A percentile compares a stretch with the other conserved stretches of the same genome.
These are phyloP conservation scores for Gnetum montanum DNA, from an alignment of 75 land plant genomes.

Conservation along the genomic window DNA sequence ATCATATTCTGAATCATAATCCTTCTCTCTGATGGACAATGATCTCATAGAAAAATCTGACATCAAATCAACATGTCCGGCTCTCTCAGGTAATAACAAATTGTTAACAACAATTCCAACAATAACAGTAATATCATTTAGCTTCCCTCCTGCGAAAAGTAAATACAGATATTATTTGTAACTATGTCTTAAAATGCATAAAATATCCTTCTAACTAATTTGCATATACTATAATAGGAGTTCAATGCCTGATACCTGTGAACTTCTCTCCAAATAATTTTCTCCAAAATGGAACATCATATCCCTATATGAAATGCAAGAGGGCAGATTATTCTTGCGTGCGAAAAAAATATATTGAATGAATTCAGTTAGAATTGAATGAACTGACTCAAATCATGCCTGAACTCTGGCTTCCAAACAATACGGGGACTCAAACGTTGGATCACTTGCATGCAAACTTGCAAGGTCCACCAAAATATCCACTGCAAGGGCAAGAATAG, in stretches of 20 bases:
- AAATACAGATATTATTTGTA: too few relatives aligned
- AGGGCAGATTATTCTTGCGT: too few relatives aligned
- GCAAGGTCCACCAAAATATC: conserved; percentile 74
- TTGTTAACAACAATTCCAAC: conserved; percentile 47
- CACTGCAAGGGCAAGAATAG: conserved; percentile 37
- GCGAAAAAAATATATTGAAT: too few relatives aligned
- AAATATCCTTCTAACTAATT: too few relatives aligned
- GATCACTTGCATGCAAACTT: conserved; percentile 58
- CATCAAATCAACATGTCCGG: not conserved
- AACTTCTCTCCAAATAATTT: conserved; percentile 74
- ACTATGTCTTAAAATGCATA: too few relatives aligned
- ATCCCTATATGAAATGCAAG: conserved; percentile 62
- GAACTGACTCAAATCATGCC: too few relatives aligned
- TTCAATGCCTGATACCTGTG: too few relatives aligned
- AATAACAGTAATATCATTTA: conserved; percentile 86
- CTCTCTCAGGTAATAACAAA: not conserved
- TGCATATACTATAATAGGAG: too few relatives aligned
- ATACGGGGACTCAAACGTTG: conserved; percentile 80
- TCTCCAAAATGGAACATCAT: conserved; percentile 71
- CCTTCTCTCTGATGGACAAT: too few relatives aligned
- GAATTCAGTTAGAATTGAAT: too few relatives aligned
- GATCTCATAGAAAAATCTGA: not conserved
- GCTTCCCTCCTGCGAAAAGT: conserved; percentile 73
- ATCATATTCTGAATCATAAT: too few relatives aligned
- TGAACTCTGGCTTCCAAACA: conserved; percentile 67